Base-by-base conservation (phyloP, 1,284 basidiomycete species). In the Agaricales sp. region DNA sequence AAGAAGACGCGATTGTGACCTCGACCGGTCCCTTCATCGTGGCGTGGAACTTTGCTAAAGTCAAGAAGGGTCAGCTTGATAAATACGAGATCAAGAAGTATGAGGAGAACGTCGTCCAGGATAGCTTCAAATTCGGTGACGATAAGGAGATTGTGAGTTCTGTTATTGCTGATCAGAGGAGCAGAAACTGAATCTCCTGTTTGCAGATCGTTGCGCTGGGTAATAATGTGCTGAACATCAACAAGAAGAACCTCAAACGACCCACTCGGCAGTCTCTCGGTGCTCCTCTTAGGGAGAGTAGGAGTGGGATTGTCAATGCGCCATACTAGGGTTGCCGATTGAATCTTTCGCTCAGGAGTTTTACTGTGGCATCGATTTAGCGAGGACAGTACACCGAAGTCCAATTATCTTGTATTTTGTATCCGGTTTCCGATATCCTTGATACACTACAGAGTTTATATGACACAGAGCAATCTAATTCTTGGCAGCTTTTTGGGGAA, bases 11-110 rank as follows among this genome's bases (percentile, higher is more conserved):
- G 3, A 99, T 99, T 55, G 87, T 99, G 49, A 99, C 96, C 0
- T 92, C 92, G 6, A 95, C 89, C 0, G 96, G 95, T n/a, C 82
- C 87, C 57, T 99, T 86, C 61, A 88, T 99, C 54, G 78, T 97
- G 57, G 92, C 87, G 3, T 95, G 92, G 94, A 93, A 98, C 76
- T 95, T 99, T 65, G 80, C 77, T 44, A 91, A 93, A 58, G 89
- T 98, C 58, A 97, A 95, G 77, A 85, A 87, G 65, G 94, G 94
- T 50, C 78, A 81, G 47, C 73, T 87, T 41, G 89, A 94, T 65
- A 87, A 87, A 62, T 98, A 98, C 62, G 91, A 95, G 60, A 94
- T 98, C 71, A 95, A 95, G 77, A 87, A 88, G 69, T 95, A 96
- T 62, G 89, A 94, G 59, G 93, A 96, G 57, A 75, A 80, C 46